These are phyloP conservation scores for Coemansia brasiliensis DNA, from an alignment of 192 early-diverging fungal genomes.

Conservation along the genomic window DNA sequence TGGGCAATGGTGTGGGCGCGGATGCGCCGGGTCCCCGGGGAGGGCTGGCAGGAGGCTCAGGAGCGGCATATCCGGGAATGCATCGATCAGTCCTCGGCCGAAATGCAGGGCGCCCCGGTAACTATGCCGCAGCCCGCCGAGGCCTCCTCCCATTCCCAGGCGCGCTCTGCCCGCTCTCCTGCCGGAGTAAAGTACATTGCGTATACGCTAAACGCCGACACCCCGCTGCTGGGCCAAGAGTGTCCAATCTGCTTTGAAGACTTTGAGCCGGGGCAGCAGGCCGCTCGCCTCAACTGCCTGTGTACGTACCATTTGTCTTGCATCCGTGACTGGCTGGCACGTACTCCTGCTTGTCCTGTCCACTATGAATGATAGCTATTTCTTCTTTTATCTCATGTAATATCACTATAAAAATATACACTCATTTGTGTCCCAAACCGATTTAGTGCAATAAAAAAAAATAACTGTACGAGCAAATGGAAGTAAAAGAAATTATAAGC, in stretches of 20 bases:
- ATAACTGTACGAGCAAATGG: slow-evolving; percentile 1
- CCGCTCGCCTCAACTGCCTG: slow-evolving; percentile 83
- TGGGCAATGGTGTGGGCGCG: slow-evolving; percentile 39
- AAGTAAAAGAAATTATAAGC: not conserved
- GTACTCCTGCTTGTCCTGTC: slow-evolving; percentile 76
- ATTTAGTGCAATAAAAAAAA: slow-evolving; percentile 3
- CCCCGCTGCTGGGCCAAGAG: slow-evolving; percentile 70
- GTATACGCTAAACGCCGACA: slow-evolving; percentile 60
- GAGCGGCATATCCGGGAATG: slow-evolving; percentile 48
- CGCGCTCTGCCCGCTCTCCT: slow-evolving; percentile 19
- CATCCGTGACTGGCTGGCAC: slow-evolving; percentile 77
- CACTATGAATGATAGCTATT: slow-evolving; percentile 64
- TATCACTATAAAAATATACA: too few relatives aligned
- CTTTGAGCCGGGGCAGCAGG: slow-evolving; percentile 74
- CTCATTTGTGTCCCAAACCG: too few relatives aligned
- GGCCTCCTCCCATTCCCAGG: not conserved
- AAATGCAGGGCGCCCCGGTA: slow-evolving; percentile 32
- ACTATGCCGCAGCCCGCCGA: not conserved
- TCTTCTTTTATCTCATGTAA: too few relatives aligned
- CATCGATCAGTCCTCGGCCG: slow-evolving; percentile 41
- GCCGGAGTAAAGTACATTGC: slow-evolving; percentile 48
- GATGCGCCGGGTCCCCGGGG: slow-evolving; percentile 38
- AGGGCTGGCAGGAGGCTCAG: slow-evolving; percentile 54
- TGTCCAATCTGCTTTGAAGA: slow-evolving; percentile 97
- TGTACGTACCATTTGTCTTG: slow-evolving; percentile 88